Conservation (phyloP, 257 asterid species). For the Haberlea rhodopensis region DNA sequence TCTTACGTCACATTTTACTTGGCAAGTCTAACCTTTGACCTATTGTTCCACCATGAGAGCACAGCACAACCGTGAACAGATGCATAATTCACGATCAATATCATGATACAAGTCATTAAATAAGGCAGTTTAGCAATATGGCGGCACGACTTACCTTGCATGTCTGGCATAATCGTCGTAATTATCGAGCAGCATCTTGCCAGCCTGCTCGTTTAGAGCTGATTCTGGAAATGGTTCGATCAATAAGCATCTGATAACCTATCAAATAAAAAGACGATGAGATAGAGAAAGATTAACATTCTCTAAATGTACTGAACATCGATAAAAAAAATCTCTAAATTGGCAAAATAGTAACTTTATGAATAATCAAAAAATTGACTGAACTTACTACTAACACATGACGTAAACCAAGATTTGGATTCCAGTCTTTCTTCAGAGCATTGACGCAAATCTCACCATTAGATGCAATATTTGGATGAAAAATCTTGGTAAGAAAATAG, state of each 20-base stretch:
- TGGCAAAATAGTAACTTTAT: background rate
- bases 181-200: slow-evolving; percentile 89
- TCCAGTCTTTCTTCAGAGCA: slow-evolving; percentile 97
- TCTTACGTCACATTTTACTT: no score
- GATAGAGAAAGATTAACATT: slow-evolving; percentile 6
- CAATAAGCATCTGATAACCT: slow-evolving; percentile 94
- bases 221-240: slow-evolving; percentile 99
- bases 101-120: background rate
- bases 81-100: background rate
- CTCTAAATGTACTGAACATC: background rate
- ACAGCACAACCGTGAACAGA: no score
- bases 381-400: slow-evolving; percentile 78
- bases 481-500: slow-evolving; percentile 86
- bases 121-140: slow-evolving; percentile 4
- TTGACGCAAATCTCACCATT: slow-evolving; percentile 94
- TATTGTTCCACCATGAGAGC: no score
- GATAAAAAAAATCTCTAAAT: slow-evolving; percentile 9
- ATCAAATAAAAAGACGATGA: slow-evolving; percentile 13
- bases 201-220: slow-evolving; percentile 94
- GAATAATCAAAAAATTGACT: background rate
- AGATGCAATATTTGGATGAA: slow-evolving; percentile 84
- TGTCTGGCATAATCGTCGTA: slow-evolving; percentile 87
- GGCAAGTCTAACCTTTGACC: background rate
- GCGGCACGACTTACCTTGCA: slow-evolving; percentile 56
- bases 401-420: slow-evolving; percentile 81